A percentile compares a stretch with the other conserved stretches of the same genome.
These are phyloP conservation scores for Verticillium albo-atrum DNA, from an alignment of 2,329 filamentous ascomycete species.

Conservation along the genomic window DNA sequence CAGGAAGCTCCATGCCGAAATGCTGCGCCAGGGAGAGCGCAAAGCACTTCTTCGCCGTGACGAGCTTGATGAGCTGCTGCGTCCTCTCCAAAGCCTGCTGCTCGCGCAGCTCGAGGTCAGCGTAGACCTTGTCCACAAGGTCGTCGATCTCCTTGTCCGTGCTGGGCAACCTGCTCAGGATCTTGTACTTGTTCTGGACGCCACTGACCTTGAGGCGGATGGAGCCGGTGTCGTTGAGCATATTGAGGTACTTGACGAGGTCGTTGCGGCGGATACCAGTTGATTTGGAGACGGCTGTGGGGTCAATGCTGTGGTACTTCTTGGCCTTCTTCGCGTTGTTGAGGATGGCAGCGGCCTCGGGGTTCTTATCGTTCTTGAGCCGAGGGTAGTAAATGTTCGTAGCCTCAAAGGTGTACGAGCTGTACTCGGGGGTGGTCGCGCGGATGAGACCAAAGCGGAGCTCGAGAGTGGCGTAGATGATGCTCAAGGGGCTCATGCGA, in stretches of 20 bases:
- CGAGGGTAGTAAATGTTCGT: slow-evolving; percentile 23
- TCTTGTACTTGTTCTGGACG: slow-evolving; percentile 48
- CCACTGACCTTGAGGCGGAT: slow-evolving; percentile 49
- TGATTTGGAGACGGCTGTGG: slow-evolving; percentile 30
- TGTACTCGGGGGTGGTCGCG: slow-evolving; percentile 53
- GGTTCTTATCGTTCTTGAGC: slow-evolving; percentile 30
- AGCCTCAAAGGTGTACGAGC: slow-evolving; percentile 45
- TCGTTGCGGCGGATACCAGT: slow-evolving; percentile 35
- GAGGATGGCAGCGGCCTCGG: slow-evolving; percentile 39
- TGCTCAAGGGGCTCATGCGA: slow-evolving; percentile 39
- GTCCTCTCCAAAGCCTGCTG: slow-evolving; percentile 46
- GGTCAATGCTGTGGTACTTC: slow-evolving; percentile 42
- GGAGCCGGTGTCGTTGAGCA: slow-evolving; percentile 42
- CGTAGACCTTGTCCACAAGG: slow-evolving; percentile 43
- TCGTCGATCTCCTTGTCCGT: slow-evolving; percentile 33
- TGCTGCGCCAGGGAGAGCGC: slow-evolving; percentile 47
- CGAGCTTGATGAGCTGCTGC: slow-evolving; percentile 44
- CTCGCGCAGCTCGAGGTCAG: slow-evolving; percentile 47
- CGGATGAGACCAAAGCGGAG: slow-evolving; percentile 52
- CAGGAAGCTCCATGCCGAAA: slow-evolving; percentile 50
- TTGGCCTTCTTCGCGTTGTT: slow-evolving; percentile 30
- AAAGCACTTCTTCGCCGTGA: slow-evolving; percentile 49
- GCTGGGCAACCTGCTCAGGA: slow-evolving; percentile 41
- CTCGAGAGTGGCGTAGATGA: slow-evolving; percentile 58
- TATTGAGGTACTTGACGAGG: slow-evolving; percentile 49